Conservation (phyloP, 495 filamentous ascomycete genomes). For the Penicillium maclennaniae region DNA sequence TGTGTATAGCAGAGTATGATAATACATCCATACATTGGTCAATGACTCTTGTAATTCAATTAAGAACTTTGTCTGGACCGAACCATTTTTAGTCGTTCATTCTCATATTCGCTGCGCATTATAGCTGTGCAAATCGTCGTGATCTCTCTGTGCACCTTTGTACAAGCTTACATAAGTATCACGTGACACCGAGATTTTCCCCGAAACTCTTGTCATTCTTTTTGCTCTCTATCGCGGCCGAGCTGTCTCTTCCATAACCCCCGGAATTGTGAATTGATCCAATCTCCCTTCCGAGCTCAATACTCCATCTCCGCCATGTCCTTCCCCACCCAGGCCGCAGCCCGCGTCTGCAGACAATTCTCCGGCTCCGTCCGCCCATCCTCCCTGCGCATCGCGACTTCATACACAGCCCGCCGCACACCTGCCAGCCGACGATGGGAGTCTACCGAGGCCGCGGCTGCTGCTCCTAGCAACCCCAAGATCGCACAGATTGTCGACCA, state of each 20-base stretch:
- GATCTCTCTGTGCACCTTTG: not conserved
- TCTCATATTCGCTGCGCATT: not conserved
- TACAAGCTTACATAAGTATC: constrained; percentile 14
- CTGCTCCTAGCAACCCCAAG: constrained; percentile 69
- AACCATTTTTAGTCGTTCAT: not conserved
- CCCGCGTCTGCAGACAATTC: constrained; percentile 46
- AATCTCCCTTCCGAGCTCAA: constrained; percentile 9
- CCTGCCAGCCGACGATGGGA: constrained; percentile 43
- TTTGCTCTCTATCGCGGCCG: constrained; percentile 18
- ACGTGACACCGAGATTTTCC: constrained; percentile 45
- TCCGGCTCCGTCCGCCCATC: constrained; percentile 42
- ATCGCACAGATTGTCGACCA: constrained; percentile 92
- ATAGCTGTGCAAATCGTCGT: not conserved
- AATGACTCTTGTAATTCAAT: not conserved
- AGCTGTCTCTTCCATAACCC: constrained; percentile 15
- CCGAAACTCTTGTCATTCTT: constrained; percentile 21
- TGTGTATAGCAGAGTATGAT: constrained; percentile 26
- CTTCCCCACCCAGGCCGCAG: constrained; percentile 40
- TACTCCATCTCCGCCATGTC: constrained; percentile 33
- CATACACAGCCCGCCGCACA: constrained; percentile 44
- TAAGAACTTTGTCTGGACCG: not conserved
- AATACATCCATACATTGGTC: constrained; percentile 20
- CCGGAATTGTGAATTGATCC: constrained; percentile 8
- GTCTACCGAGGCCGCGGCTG: constrained; percentile 54
- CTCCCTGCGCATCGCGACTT: constrained; percentile 42